phyloP scores from a whole-genome alignment of 345 rosid species.

The Brassica nigra region DNA sequence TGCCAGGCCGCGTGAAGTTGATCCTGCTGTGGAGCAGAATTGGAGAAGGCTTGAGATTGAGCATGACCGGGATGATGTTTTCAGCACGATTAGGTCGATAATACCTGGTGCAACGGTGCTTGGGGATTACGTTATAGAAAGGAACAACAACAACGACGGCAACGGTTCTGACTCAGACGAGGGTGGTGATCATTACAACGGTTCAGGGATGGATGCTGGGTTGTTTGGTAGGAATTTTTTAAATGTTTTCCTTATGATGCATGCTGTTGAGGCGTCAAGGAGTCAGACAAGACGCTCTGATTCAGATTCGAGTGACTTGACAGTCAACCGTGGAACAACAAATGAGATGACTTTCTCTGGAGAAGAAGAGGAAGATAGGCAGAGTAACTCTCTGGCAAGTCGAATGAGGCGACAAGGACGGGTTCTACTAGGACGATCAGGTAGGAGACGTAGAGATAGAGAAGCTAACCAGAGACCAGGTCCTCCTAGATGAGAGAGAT shows the following conservation, averaged over 20 bases:
- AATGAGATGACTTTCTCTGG: conserved; percentile 47
- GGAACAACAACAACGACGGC: conserved; percentile 25
- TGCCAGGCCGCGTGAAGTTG: conserved; percentile 67
- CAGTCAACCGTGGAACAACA: neutral
- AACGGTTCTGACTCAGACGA: conserved; percentile 55
- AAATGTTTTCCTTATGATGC: conserved; percentile 68
- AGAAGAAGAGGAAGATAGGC: conserved; percentile 41
- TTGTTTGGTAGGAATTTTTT: conserved; percentile 52
- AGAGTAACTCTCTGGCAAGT: conserved; percentile 57
- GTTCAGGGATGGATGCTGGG: conserved; percentile 34
- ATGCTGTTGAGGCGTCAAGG: conserved; percentile 75
- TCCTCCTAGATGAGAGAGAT: conserved; percentile 20
- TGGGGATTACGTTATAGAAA: conserved; percentile 85
- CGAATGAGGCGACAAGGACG: conserved; percentile 70
- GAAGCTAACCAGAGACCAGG: conserved; percentile 43
- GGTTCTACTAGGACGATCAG: conserved; percentile 64
- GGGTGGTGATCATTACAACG: conserved; percentile 40
- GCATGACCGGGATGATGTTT: conserved; percentile 68
- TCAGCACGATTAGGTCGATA: conserved; percentile 80
- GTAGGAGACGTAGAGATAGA: conserved; percentile 74
- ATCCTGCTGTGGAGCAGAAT: conserved; percentile 78
- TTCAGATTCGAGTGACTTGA: conserved; percentile 42
- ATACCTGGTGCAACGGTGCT: conserved; percentile 89
- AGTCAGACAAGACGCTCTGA: conserved; percentile 39
- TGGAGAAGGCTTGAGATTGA: conserved; percentile 82